Base-by-base conservation (phyloP, 768 basidiomycete genomes). In the Royoungia palumana region DNA sequence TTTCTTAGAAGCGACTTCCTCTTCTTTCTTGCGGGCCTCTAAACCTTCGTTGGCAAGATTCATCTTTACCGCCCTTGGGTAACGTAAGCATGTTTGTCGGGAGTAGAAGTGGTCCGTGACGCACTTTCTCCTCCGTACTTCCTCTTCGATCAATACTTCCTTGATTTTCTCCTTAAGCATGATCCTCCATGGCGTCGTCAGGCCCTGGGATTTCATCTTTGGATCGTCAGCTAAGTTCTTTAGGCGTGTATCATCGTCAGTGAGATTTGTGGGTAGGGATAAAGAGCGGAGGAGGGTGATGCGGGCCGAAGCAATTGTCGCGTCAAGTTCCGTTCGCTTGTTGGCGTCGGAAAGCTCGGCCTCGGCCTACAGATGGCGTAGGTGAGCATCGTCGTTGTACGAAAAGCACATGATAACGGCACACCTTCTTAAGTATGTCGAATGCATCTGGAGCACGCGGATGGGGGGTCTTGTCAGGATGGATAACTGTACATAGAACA, bases 391-490 rank as follows among this genome's bases (percentile, higher is more conserved):
- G 24, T 35, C 5, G 13, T 27, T 17, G 35, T n/a, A 27, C 11
- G 20, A 27, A 10, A 28, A 44, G 22, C 3, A 16, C 16, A 19
- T 9, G 36, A 34, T 7, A 21, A 21, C 13, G 11, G 55, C 70
- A 11, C 43, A 88, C 91, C 82, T 96, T 95, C 75, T 96, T 96
- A 40, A 96, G 76, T 28, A 92, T 63, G 67, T 95, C 93, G 64
- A 96, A 96, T 1, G 94, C 94, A 70, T 96, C 91, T 59, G 91
- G 86, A 43, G 91, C 89, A 60, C 83, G 81, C 24, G 80, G 75
- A 71, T 96, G 91, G 65, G 89, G 74, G 60, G 88, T 87, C 78
- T 98, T 99, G 76, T 99, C 96, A 53, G 96, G 96, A 77, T 99
- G 96, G 62, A 99, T 97, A 70, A 96, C 90, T 93, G 65, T 53